Evolutionary conservation across 2,329 filamentous ascomycete species (phyloP).

Genomic region (Claviceps monticola): DNA sequence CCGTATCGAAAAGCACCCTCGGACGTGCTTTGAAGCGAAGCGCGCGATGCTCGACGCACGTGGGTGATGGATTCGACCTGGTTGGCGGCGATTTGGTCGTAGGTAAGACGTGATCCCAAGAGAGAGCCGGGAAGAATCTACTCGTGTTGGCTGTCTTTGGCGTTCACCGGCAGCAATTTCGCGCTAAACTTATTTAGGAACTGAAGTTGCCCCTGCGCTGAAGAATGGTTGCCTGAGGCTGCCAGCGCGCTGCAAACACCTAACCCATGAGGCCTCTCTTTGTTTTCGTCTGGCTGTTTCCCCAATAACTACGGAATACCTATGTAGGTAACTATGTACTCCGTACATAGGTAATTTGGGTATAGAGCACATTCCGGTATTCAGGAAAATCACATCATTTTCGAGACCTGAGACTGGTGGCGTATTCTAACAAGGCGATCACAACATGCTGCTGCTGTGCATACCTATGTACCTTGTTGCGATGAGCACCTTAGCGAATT

Average conservation of each 20-base stretch:
- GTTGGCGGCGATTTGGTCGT: conserved; percentile 28
- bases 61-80: conserved; percentile 29
- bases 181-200: conserved; percentile 21
- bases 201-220: conserved; percentile 7
- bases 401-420: too few relatives aligned
- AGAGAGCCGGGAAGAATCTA: conserved; percentile 29
- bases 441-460: too few relatives aligned
- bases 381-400: too few relatives aligned
- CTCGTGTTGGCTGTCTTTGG: conserved; percentile 22
- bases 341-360: too few relatives aligned
- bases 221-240: conserved; percentile 15
- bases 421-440: too few relatives aligned
- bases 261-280: neutral
- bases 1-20: conserved; percentile 18
- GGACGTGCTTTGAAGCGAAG: conserved; percentile 16
- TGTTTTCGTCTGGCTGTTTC: neutral
- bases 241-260: neutral
- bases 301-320: too few relatives aligned
- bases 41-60: conserved; percentile 39
- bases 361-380: too few relatives aligned
- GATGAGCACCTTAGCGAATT: too few relatives aligned
- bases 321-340: too few relatives aligned
- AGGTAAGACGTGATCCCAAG: conserved; percentile 25
- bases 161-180: conserved; percentile 8
- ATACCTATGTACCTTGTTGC: too few relatives aligned